Evolutionary conservation across 768 basidiomycete genomes (phyloP).

Genomic region (Cubamyces sp.): DNA sequence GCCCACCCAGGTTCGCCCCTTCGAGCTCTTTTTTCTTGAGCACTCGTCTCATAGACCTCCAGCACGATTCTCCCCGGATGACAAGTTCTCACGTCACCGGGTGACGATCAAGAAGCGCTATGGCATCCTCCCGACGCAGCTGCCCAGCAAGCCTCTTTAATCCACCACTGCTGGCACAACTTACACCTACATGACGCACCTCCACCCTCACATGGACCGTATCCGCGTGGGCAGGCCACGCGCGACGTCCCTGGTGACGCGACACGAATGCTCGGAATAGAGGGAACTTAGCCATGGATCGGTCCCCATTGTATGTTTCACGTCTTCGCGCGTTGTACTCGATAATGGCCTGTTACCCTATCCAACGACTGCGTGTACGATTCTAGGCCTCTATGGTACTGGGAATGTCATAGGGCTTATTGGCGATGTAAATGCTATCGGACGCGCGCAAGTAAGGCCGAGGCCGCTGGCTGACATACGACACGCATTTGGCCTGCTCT

Average conservation of each 20-base stretch:
- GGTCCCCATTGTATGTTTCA: neutral
- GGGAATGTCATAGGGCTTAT: neutral
- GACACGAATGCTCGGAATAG: too few species aligned
- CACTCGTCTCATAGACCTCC: conserved; percentile 9
- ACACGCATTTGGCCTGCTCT: neutral
- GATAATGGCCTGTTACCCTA: neutral
- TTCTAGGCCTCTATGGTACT: neutral
- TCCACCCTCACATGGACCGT: too few species aligned
- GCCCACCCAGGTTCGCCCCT: conserved; percentile 86
- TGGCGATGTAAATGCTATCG: neutral
- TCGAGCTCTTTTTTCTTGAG: neutral
- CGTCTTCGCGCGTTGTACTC: neutral
- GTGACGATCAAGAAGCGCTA: conserved; percentile 96
- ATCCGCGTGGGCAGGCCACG: neutral
- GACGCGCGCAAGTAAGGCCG: neutral
- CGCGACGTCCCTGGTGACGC: neutral
- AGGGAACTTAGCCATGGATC: too few species aligned
- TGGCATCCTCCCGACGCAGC: conserved; percentile 86
- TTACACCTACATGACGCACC: neutral
- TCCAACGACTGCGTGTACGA: neutral
- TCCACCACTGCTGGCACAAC: conserved; percentile 2
- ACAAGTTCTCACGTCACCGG: conserved; percentile 98
- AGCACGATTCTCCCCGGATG: conserved; percentile 99
- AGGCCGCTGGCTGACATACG: neutral
- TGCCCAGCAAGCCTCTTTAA: conserved; percentile 88